Conservation (phyloP, 2,329 filamentous ascomycete species). For the Colletotrichum sidae region DNA sequence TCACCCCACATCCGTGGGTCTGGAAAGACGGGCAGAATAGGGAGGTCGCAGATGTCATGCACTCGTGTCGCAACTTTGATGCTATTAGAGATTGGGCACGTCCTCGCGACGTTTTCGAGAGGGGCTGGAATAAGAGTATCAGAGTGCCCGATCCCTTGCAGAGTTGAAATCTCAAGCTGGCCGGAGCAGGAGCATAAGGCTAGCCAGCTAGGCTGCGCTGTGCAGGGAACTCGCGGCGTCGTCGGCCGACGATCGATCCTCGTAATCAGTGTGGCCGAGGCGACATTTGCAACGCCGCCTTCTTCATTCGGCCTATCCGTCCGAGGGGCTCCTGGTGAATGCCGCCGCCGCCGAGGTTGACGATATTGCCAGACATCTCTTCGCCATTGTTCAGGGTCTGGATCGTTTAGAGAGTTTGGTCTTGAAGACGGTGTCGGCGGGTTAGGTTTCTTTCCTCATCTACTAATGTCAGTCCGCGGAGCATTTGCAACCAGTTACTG, state of each 20-base stretch:
- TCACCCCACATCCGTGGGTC: conserved; percentile 5
- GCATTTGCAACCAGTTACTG: no score
- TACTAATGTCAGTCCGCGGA: conserved; percentile 4
- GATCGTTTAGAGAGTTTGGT: conserved; percentile 34
- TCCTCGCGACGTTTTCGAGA: neutral
- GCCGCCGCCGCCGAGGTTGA: conserved; percentile 32
- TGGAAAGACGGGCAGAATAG: conserved; percentile 4
- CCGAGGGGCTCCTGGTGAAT: neutral
- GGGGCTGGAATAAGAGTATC: conserved; percentile 7
- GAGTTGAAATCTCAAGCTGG: no score
- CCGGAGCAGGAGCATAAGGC: no score
- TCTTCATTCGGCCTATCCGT: no score
- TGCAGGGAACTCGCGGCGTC: no score
- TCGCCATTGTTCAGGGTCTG: conserved; percentile 26
- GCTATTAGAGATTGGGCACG: conserved; percentile 4
- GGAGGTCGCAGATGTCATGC: conserved; percentile 2
- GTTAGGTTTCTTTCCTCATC: conserved; percentile 8
- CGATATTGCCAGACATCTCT: conserved; percentile 31
- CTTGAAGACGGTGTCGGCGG: conserved; percentile 13
- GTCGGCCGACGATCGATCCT: no score
- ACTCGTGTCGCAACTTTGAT: conserved; percentile 10
- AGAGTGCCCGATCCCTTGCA: neutral
- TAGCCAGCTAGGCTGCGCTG: no score
- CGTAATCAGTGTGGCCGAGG: no score
- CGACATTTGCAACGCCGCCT: no score